Conservation (phyloP, 2,329 filamentous ascomycete species). For the Cordyceps sp. region DNA sequence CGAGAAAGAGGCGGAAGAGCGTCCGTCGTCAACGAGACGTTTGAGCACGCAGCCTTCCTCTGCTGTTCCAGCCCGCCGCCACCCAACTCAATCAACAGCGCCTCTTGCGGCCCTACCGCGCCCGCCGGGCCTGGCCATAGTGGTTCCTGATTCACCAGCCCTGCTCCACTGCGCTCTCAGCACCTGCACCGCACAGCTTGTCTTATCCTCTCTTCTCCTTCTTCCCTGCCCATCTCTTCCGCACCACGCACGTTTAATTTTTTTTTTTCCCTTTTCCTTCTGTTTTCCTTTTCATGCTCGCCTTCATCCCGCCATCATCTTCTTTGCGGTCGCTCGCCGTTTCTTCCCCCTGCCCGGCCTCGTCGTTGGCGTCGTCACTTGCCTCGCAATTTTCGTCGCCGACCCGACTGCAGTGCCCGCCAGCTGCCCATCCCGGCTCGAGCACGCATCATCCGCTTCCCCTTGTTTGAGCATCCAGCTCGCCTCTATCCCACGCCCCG, state of each 20-base stretch:
- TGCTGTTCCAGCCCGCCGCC: too few species aligned
- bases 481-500: too few species aligned
- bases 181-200: background rate
- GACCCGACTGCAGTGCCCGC: conserved; percentile 1
- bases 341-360: too few species aligned
- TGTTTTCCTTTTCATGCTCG: background rate
- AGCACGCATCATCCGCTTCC: too few species aligned
- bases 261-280: background rate
- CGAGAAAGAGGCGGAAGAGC: too few species aligned
- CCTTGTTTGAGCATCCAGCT: too few species aligned
- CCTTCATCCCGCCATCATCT: background rate
- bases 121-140: background rate
- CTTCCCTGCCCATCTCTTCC: background rate
- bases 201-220: background rate
- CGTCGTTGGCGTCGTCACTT: background rate
- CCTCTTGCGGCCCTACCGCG: background rate
- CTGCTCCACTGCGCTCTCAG: conserved; percentile 1
- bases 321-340: too few species aligned
- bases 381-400: conserved; percentile 3
- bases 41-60: too few species aligned
- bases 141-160: conserved; percentile 2
- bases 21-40: too few species aligned
- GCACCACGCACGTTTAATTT: background rate
- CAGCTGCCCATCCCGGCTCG: too few species aligned
- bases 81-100: too few species aligned